These are phyloP conservation scores for Meyerozyma guilliermondii DNA, from an alignment of 1,139 yeast genomes.

Conservation along the genomic window DNA sequence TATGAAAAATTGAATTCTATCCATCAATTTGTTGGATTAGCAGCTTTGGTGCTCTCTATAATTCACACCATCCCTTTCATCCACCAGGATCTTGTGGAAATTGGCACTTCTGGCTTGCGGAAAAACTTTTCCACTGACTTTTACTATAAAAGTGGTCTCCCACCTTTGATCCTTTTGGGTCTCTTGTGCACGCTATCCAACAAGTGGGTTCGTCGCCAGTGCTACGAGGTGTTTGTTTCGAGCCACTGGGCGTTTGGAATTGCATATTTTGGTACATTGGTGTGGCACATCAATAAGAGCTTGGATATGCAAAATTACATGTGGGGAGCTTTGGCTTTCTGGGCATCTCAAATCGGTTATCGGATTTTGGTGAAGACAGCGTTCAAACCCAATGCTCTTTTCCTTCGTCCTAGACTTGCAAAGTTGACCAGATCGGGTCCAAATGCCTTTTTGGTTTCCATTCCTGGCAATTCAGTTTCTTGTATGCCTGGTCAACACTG, in stretches of 20 bases:
- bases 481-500: constrained; percentile 66
- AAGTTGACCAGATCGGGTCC: constrained; percentile 25
- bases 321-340: constrained; percentile 53
- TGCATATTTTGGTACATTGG: constrained; percentile 48
- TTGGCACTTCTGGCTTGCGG: constrained; percentile 33
- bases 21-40: constrained; percentile 47
- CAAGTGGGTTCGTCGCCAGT: constrained; percentile 34
- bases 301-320: constrained; percentile 44
- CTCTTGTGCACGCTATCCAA: constrained; percentile 45
- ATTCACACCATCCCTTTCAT: constrained; percentile 55
- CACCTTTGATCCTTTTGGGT: constrained; percentile 43
- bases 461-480: constrained; percentile 28
- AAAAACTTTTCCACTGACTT: constrained; percentile 13
- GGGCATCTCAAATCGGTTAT: constrained; percentile 50
- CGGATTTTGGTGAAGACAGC: constrained; percentile 49
- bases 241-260: constrained; percentile 57
- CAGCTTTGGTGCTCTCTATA: constrained; percentile 43
- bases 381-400: constrained; percentile 38
- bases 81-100: constrained; percentile 43
- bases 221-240: constrained; percentile 52
- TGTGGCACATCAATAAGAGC: constrained; percentile 42
- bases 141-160: constrained; percentile 27
- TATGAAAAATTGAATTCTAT: constrained; percentile 50
- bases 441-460: constrained; percentile 36
- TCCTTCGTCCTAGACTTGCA: constrained; percentile 45